phyloP scores from a whole-genome alignment of 1,284 basidiomycete species.

The Ganoderma lingzhi region DNA sequence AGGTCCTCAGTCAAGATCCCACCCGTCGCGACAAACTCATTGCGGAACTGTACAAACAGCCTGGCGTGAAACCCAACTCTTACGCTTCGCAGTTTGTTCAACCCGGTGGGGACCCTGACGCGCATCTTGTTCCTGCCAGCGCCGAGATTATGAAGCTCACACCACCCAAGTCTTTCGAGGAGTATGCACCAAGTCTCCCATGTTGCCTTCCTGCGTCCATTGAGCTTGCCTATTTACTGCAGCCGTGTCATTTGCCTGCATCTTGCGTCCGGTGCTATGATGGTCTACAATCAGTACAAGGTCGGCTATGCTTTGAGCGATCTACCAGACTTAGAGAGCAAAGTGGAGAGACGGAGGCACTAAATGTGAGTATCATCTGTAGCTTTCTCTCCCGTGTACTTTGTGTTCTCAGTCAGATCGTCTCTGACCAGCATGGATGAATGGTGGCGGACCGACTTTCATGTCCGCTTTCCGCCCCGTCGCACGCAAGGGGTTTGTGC shows the following conservation, averaged over 20 bases:
- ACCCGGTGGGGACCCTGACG: not conserved
- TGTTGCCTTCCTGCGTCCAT: not conserved
- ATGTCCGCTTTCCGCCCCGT: not conserved
- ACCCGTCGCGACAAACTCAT: conserved; percentile 1
- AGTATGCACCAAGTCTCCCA: not conserved
- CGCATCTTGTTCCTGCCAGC: not conserved
- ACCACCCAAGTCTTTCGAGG: not conserved
- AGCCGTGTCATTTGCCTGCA: not conserved
- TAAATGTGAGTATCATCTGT: not conserved
- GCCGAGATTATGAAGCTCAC: not conserved
- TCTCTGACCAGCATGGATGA: not conserved
- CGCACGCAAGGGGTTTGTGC: not conserved
- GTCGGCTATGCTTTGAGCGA: not conserved
- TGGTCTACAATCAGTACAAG: not conserved
- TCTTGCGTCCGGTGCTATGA: not conserved
- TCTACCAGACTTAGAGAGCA: not conserved
- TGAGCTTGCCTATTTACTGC: not conserved
- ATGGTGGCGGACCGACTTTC: not conserved
- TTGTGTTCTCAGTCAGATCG: not conserved
- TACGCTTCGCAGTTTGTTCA: not conserved
- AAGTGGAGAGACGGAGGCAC: not conserved
- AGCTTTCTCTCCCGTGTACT: not conserved
- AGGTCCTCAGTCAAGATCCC: not conserved
- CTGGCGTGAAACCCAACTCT: not conserved
- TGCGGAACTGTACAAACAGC: not conserved